Evolutionary conservation across 352 stramenopile species (phyloP), one percentile per base, ranked within the genome.

Genomic region (Pythium folliculosum): DNA sequence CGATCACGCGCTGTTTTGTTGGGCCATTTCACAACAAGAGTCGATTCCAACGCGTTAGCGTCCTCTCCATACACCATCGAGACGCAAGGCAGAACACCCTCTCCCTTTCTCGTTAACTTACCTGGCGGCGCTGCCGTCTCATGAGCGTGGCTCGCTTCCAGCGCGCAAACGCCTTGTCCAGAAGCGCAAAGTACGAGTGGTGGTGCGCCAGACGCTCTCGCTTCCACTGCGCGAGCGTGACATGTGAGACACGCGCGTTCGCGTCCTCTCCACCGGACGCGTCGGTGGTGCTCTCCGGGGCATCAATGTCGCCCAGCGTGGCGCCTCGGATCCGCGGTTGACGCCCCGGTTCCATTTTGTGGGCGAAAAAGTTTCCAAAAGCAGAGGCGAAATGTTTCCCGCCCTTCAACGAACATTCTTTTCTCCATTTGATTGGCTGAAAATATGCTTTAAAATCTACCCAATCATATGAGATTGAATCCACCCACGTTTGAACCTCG

Each of bases 1-100:
- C 59, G 9, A 78, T 70, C 32, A 84, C 49, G 14, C 70, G 76
- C 80, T 88, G 30, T 47, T 47, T 43, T 43, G 10, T 43, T 43
- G 14, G n/a, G 32, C 23, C 13, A 54, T 45, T 6, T 32, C 27
- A 5, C 27, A 32, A 32, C 27, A 32, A 32, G 3, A 32, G 27
- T 32, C 27, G 5, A 5, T 32, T 2, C 27, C 27, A 32, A 32
- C 37, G 37, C 37, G 9, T 13, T 7, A 43, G 3, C 3, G 9
- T 17, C 37, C 37, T 7, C 37, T 17, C 37, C 22, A 43, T 5
- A 13, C n/a, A 22, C 4, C 22, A 12, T 16, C 19, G 27, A 16
- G 5, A 5, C 16, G 0, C n/a, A n/a, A n/a, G n/a, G n/a, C n/a
- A n/a, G n/a, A n/a, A n/a, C n/a, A n/a, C n/a, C n/a, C n/a, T n/a